Base-by-base conservation (phyloP, 805 yeast species). In the Wickerhamiella nectarea region DNA sequence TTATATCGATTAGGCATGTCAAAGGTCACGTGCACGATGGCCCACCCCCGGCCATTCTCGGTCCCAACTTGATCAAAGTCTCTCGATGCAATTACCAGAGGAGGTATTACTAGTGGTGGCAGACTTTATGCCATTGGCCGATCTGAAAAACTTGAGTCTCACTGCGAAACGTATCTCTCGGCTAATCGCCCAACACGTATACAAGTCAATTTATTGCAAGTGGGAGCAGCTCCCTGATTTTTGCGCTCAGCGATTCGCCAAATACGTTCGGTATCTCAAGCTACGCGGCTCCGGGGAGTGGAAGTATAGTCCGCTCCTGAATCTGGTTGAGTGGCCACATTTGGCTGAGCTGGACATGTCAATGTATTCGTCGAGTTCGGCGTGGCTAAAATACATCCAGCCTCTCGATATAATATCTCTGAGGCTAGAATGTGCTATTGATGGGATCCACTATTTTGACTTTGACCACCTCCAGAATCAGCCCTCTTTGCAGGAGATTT, bases 331-430 rank as follows among this genome's bases (percentile, higher is more conserved):
- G 11, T 38, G 47, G 19, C 38, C 39, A 3, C 18, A 28, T 31
- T 15, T 36, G 21, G 15, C 33, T 3, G 9, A 14, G 7, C 36
- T 45, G n/a, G 15, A n/a, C 6, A 34, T 49, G n/a, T 20, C 25
- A 17, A 44, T 47, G 34, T 28, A 28, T 3, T 14, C 48, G 3
- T 37, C 41, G n/a, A 47, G 49, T 9, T 41, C 50, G 2, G 56
- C 50, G 4, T 53, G 56, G 56, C 47, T 53, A 31, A 50, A 52
- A 20, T 53, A 51, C 36, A 34, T 50, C 1, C 28, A 28, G 15
- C 36, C 34, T 8, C 48, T 51, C 2, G 43, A 44, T 11, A 19
- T 25, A 2, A 36, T 36, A 3, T 17, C 38, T 2, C 18, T 18
- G 34, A 15, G 12, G 4, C 36, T 52, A 14, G 31, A 35, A 6